phyloP scores from a whole-genome alignment of 768 basidiomycete genomes.

The Xerocomellus dryophilus region DNA sequence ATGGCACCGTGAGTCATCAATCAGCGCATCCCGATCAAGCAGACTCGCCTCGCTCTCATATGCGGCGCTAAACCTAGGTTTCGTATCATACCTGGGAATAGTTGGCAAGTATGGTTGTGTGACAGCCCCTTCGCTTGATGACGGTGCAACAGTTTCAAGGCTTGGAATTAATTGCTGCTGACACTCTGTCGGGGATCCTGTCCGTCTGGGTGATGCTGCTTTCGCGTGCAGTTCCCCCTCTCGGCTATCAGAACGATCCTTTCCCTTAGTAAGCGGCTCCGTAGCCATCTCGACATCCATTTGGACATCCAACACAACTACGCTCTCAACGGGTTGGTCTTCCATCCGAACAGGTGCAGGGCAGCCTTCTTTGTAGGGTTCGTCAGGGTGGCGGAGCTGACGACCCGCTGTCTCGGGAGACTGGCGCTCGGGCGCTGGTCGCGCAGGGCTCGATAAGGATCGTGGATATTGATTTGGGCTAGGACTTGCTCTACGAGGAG shows the following conservation, averaged over 20 bases:
- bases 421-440: constrained; percentile 1
- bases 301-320: not conserved
- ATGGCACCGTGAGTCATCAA: constrained; percentile 1
- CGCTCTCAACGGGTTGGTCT: not conserved
- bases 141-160: constrained; percentile 11
- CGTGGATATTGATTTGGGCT: constrained; percentile 10
- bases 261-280: constrained; percentile 9
- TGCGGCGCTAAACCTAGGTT: constrained; percentile 28
- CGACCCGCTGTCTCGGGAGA: not conserved
- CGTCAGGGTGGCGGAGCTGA: not conserved
- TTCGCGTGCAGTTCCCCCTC: constrained; percentile 20
- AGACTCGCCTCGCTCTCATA: constrained; percentile 27
- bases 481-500: constrained; percentile 14
- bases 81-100: constrained; percentile 31
- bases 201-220: constrained; percentile 24
- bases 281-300: constrained; percentile 7
- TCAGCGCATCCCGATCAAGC: not conserved
- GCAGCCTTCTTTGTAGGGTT: not conserved
- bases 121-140: constrained; percentile 18
- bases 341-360: constrained; percentile 3
- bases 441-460: constrained; percentile 11
- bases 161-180: constrained; percentile 1
- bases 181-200: constrained; percentile 15
- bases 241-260: constrained; percentile 15
- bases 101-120: constrained; percentile 32